A percentile compares a stretch with the other conserved stretches of the same genome.
Evolutionary conservation across 2,329 filamentous ascomycete genomes (phyloP).

Genomic region (Huntiella moniliformis): DNA sequence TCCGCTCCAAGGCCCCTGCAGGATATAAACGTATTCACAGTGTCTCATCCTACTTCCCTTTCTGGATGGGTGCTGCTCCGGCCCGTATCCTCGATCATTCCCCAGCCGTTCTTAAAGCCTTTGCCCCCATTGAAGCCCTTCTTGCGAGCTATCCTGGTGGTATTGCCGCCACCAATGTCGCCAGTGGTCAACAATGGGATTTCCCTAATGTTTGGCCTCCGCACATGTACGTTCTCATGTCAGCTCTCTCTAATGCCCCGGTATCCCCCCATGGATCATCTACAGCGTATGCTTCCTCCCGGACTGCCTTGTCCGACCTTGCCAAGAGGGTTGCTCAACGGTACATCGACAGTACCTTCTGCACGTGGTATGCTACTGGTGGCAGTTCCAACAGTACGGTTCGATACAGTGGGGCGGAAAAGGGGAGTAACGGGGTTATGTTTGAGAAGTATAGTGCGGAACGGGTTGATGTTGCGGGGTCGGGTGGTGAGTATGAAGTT

Average conservation of each 20-base stretch:
- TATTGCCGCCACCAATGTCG: constrained; percentile 42
- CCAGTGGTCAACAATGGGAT: constrained; percentile 49
- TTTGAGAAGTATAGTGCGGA: constrained; percentile 52
- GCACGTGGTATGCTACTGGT: constrained; percentile 50
- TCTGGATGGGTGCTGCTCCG: constrained; percentile 49
- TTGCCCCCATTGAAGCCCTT: constrained; percentile 31
- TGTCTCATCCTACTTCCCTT: constrained; percentile 45
- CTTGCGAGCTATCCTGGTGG: constrained; percentile 35
- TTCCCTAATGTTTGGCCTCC: constrained; percentile 54
- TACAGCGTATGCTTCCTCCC: constrained; percentile 29
- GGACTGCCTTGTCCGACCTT: constrained; percentile 32
- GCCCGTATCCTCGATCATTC: constrained; percentile 37
- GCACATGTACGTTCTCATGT: constrained; percentile 44
- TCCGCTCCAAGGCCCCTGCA: constrained; percentile 25
- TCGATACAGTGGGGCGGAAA: constrained; percentile 27
- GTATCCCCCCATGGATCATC: background rate
- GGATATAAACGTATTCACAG: constrained; percentile 39
- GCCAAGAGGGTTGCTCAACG: constrained; percentile 42
- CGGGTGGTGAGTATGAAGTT: constrained; percentile 50
- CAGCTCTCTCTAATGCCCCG: constrained; percentile 39
- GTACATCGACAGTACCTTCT: constrained; percentile 49
- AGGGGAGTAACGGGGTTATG: constrained; percentile 36
- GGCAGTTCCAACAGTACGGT: constrained; percentile 36
- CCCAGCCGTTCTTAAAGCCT: constrained; percentile 35
- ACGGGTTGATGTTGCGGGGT: constrained; percentile 38